phyloP scores from a whole-genome alignment of 2,329 filamentous ascomycete species.

The Ceratocystis cacaofunesta region DNA sequence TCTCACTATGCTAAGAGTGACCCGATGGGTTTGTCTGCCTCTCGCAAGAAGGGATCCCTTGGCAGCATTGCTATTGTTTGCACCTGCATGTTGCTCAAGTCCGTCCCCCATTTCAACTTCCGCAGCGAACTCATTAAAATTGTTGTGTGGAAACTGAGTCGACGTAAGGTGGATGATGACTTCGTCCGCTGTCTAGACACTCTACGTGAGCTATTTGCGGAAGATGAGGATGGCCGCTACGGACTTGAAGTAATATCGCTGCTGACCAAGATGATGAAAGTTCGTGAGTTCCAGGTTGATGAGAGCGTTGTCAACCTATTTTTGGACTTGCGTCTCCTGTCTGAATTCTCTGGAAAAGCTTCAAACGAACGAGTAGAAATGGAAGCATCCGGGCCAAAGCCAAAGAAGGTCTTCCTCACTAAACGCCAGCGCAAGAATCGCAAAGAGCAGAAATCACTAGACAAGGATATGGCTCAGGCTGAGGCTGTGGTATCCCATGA shows the following conservation, averaged over 20 bases:
- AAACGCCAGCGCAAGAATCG: conserved; percentile 72
- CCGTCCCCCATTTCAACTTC: conserved; percentile 96
- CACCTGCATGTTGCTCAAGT: conserved; percentile 61
- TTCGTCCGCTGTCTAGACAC: conserved; percentile 65
- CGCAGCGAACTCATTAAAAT: conserved; percentile 77
- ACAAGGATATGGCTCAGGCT: conserved; percentile 86
- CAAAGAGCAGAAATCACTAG: conserved; percentile 73
- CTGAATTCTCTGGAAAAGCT: conserved; percentile 72
- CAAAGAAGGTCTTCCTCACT: conserved; percentile 72
- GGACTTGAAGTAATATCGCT: conserved; percentile 76
- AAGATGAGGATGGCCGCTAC: conserved; percentile 80
- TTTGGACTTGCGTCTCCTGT: conserved; percentile 71
- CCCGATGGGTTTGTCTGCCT: conserved; percentile 21
- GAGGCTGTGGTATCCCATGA: conserved; percentile 86
- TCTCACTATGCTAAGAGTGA: conserved; percentile 49
- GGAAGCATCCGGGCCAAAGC: conserved; percentile 40
- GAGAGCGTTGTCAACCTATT: conserved; percentile 84
- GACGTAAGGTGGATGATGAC: conserved; percentile 54
- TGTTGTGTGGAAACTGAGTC: conserved; percentile 67
- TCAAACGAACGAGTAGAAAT: conserved; percentile 62
- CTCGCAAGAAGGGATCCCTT: conserved; percentile 31
- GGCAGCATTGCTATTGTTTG: conserved; percentile 70
- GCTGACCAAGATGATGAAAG: conserved; percentile 90
- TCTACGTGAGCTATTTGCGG: conserved; percentile 64
- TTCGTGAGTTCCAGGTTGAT: conserved; percentile 64